Base-by-base conservation (phyloP, 2,329 filamentous ascomycete genomes). In the Lecanicillium sp. region DNA sequence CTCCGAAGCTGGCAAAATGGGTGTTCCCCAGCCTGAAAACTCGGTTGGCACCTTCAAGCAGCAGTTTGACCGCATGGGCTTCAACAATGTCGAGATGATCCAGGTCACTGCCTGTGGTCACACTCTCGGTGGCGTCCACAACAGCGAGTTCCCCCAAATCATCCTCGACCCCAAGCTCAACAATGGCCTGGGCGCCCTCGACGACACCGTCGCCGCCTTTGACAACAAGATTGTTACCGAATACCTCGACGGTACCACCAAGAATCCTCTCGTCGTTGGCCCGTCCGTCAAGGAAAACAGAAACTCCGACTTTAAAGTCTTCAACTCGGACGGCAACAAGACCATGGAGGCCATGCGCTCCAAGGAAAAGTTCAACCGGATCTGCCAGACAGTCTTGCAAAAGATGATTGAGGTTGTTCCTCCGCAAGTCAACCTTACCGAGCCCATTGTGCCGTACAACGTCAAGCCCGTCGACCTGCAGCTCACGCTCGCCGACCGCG, bases 321-420 rank as follows among this genome's bases (percentile, higher is more conserved):
- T 75, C 61, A 73, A 62, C 55, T 68, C 70, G 2, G 79, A 83
- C 56, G 60, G 62, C 2, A 83, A 83, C 60, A 70, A 62, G 12
- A 83, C 79, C 3, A 69, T 83, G 54, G 59, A 59, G 5, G 62
- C 69, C 1, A 59, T 83, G 67, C 59, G 68, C 4, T 67, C 73
- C 46, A 56, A 68, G 0, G 55, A 62, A 1, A 62, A 61, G 10
- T 82, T 79, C 62, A 63, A 63, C 32, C 66, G 56, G 17, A 63
- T 67, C 15, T 84, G 79, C 60, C 63, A 68, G 53, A 64, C 60
- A 4, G 68, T 82, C 15, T 62, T 83, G 32, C 74, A 78, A 57
- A 75, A 74, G 58, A 76, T 83, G 78, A 78, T 83, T 50, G 76
- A 84, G n/a, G 68, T 73, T 4, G 78, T 83, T 0, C 78, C 79